A percentile compares a stretch with the other conserved stretches of the same genome.
phyloP scores from a whole-genome alignment of 768 basidiomycete species.

The Leccinum barrowsii region DNA sequence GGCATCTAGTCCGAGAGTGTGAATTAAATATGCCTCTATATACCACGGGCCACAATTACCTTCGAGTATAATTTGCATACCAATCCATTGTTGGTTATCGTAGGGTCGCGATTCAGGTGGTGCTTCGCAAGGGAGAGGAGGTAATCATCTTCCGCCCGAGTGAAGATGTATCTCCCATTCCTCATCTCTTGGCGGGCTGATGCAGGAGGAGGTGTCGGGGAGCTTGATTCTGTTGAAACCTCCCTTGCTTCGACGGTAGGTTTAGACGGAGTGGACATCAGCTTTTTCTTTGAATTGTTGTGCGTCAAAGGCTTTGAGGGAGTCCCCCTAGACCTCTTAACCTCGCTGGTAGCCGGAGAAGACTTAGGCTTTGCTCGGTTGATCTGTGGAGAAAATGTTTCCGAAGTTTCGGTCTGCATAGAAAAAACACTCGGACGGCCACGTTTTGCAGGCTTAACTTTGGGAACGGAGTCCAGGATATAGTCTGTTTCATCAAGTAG shows the following conservation, averaged over 20 bases:
- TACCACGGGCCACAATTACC: slow-evolving; percentile 31
- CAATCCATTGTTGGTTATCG: slow-evolving; percentile 38
- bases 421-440: slow-evolving; percentile 20
- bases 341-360: slow-evolving; percentile 3
- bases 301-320: slow-evolving; percentile 4
- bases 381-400: neutral
- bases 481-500: slow-evolving; percentile 47
- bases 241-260: neutral
- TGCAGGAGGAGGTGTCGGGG: slow-evolving; percentile 47
- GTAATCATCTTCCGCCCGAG: slow-evolving; percentile 50
- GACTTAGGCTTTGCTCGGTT: slow-evolving; percentile 6
- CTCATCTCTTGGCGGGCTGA: slow-evolving; percentile 26
- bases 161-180: slow-evolving; percentile 41
- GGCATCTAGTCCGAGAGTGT: slow-evolving; percentile 47
- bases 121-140: slow-evolving; percentile 41
- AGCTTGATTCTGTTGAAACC: slow-evolving; percentile 14
- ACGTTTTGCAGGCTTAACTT: slow-evolving; percentile 21
- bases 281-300: slow-evolving; percentile 9
- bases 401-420: slow-evolving; percentile 10
- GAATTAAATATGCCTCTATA: neutral
- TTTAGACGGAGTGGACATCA: neutral
- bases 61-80: slow-evolving; percentile 40
- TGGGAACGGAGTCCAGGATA: slow-evolving; percentile 34
- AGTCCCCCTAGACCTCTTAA: slow-evolving; percentile 1
- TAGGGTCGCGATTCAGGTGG: slow-evolving; percentile 46